phyloP scores from a whole-genome alignment of 306 rosid genomes.

The Urtica urens region DNA sequence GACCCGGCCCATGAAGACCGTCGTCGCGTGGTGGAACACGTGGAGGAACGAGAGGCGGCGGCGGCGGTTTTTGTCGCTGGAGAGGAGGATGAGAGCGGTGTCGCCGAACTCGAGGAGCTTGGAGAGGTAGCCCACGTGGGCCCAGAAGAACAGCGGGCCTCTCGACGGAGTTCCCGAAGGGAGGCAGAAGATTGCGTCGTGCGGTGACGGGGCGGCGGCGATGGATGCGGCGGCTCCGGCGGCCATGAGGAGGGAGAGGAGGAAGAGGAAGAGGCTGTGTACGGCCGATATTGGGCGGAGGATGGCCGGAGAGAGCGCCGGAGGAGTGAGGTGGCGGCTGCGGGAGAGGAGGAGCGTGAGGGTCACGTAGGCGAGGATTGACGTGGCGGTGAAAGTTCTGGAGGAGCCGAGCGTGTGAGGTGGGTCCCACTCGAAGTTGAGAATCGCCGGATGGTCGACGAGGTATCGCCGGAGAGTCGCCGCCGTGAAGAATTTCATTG shows the following conservation, averaged over 20 bases:
- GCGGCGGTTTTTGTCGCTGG: conserved; percentile 34
- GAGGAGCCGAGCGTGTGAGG: conserved; percentile 37
- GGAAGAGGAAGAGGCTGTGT: conserved; percentile 49
- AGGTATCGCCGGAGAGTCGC: conserved; percentile 6
- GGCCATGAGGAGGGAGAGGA: conserved; percentile 52
- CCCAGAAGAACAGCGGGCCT: conserved; percentile 96
- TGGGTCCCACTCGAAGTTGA: conserved; percentile 53
- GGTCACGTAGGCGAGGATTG: conserved; percentile 39
- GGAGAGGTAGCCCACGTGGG: conserved; percentile 80
- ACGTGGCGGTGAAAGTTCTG: conserved; percentile 32
- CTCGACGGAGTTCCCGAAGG: conserved; percentile 41
- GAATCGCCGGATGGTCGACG: conserved; percentile 45
- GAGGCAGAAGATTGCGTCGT: conserved; percentile 42
- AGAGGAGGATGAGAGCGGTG: conserved; percentile 57
- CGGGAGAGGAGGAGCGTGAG: conserved; percentile 39
- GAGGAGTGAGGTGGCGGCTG: conserved; percentile 9
- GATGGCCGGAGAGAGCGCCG: conserved; percentile 18
- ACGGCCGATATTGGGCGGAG: conserved; percentile 40
- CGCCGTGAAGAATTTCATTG: too few relatives aligned
- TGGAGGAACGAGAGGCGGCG: conserved; percentile 80
- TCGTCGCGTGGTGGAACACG: conserved; percentile 84
- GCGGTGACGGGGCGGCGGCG: conserved; percentile 29
- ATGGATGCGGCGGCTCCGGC: conserved; percentile 38
- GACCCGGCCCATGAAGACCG: conserved; percentile 53
- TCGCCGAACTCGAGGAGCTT: conserved; percentile 64